A percentile compares a stretch with the other conserved stretches of the same genome.
These are phyloP conservation scores for Cyanidioschyzon merolae DNA, from an alignment of 23 red algal species.

Conservation along the genomic window DNA sequence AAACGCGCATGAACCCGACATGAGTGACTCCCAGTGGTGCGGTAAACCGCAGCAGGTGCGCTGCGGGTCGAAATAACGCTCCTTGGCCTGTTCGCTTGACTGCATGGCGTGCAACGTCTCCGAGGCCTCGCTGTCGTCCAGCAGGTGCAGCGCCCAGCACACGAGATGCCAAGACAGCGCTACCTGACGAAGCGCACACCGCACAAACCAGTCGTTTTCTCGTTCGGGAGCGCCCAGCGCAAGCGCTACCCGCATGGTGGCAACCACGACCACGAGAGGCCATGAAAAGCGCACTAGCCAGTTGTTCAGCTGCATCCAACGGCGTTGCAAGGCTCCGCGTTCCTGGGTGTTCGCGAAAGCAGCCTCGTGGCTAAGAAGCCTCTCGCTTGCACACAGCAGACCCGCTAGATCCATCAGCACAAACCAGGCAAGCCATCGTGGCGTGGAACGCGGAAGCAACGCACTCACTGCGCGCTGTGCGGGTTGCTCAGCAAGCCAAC, in stretches of 20 bases:
- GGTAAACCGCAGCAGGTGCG: not conserved
- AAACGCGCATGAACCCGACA: not conserved
- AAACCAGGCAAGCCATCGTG: not conserved
- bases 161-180: not conserved
- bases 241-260: not conserved
- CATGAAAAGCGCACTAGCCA: not conserved
- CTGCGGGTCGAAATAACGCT: not conserved
- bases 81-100: no score
- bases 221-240: not conserved
- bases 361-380: not conserved
- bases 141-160: not conserved
- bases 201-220: not conserved
- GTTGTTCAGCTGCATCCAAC: not conserved
- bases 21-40: not conserved
- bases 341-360: not conserved
- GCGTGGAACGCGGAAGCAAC: not conserved
- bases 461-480: no score
- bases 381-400: not conserved
- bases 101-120: no score
- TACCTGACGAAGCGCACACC: not conserved
- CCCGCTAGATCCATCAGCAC: not conserved
- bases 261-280: not conserved
- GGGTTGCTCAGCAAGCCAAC: no score
- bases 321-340: not conserved
- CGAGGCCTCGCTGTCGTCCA: no score